phyloP scores from a whole-genome alignment of 2,329 filamentous ascomycete genomes.

The Microcyclospora pomicola region DNA sequence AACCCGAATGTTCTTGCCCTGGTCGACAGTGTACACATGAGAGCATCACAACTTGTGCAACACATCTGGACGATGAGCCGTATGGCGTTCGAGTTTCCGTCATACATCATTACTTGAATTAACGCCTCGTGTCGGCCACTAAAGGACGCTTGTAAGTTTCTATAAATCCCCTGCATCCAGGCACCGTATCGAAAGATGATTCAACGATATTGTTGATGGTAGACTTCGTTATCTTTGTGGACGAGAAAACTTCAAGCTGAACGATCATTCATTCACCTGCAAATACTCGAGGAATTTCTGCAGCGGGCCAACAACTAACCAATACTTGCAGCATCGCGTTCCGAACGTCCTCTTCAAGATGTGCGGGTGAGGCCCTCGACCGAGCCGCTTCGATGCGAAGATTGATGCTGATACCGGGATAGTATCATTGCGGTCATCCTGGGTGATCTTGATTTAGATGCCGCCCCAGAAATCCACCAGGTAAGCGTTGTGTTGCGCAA shows the following conservation, averaged over 20 bases:
- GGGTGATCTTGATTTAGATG: slow-evolving; percentile 26
- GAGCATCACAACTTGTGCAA: too few relatives aligned
- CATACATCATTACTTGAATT: too few relatives aligned
- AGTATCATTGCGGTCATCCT: slow-evolving; percentile 39
- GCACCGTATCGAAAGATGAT: too few relatives aligned
- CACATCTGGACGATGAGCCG: too few relatives aligned
- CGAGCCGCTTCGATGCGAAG: background rate
- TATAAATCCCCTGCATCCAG: too few relatives aligned
- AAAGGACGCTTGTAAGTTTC: too few relatives aligned
- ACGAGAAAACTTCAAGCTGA: background rate
- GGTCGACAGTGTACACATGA: too few relatives aligned
- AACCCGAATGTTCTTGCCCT: too few relatives aligned
- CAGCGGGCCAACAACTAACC: background rate
- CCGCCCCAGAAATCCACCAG: slow-evolving; percentile 25
- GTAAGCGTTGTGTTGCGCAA: background rate
- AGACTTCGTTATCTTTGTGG: background rate
- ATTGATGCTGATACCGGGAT: background rate
- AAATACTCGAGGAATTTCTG: background rate
- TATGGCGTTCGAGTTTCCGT: too few relatives aligned
- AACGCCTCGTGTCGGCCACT: too few relatives aligned
- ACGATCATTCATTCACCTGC: background rate
- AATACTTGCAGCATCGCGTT: background rate
- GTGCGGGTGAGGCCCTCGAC: background rate
- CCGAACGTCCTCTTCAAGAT: background rate
- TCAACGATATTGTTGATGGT: too few relatives aligned